Evolutionary conservation across 1,139 yeast genomes (phyloP).

Genomic region (Pichia sp.): DNA sequence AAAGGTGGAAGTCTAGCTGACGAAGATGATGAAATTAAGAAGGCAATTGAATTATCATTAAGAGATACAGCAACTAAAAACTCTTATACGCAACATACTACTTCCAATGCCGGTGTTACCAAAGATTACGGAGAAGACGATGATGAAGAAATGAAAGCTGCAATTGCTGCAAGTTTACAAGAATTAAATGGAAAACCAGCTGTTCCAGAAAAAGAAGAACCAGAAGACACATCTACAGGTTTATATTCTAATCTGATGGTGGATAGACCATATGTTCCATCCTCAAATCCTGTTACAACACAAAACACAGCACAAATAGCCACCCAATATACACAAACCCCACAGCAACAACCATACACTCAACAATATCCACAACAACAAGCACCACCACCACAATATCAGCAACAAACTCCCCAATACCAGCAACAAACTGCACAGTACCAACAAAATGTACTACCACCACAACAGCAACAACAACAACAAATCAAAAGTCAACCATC

Average conservation of each 20-base stretch:
- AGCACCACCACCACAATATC: neutral
- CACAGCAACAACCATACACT: conserved; percentile 10
- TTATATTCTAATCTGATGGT: conserved; percentile 27
- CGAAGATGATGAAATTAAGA: conserved; percentile 75
- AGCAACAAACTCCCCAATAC: no score
- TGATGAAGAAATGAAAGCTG: conserved; percentile 90
- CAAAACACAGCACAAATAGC: neutral
- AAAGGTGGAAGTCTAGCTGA: conserved; percentile 32
- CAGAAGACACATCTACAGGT: conserved; percentile 21
- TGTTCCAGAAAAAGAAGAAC: conserved; percentile 13
- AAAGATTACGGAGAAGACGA: conserved; percentile 61
- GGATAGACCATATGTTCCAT: neutral
- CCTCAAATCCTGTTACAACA: neutral
- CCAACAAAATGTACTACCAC: conserved; percentile 18
- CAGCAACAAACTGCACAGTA: neutral
- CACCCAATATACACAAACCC: neutral
- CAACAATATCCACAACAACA: conserved; percentile 17
- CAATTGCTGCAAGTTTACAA: conserved; percentile 87
- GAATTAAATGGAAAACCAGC: conserved; percentile 50
- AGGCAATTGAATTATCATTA: conserved; percentile 77
- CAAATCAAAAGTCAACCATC: neutral
- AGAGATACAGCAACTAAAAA: conserved; percentile 40
- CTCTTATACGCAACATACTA: neutral
- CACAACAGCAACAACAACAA: conserved; percentile 19
- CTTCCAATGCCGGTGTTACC: neutral